phyloP scores from a whole-genome alignment of 148 eudicot genomes.

The Cornus florida region DNA sequence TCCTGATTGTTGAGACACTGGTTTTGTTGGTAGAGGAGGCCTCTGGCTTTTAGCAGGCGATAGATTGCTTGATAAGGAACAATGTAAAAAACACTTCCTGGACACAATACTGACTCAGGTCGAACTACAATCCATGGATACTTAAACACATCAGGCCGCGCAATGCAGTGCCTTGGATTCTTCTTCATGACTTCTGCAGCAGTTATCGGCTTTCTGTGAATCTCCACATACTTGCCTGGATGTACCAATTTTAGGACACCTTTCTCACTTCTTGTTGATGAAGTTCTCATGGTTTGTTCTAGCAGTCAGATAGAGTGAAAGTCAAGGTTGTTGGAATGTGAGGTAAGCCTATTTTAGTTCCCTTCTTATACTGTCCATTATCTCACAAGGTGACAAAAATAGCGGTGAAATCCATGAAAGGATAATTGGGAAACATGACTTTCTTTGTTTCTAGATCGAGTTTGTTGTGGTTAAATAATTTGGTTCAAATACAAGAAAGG shows the following conservation, averaged over 20 bases:
- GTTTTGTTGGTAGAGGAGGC: slow-evolving; percentile 6
- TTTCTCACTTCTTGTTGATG: slow-evolving; percentile 6
- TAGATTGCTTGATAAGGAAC: slow-evolving; percentile 23
- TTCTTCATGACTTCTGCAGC: slow-evolving; percentile 33
- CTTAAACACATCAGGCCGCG: slow-evolving; percentile 29
- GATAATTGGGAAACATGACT: not conserved
- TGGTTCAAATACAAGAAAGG: not conserved
- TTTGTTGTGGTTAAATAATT: not conserved
- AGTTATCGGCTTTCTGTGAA: slow-evolving; percentile 12
- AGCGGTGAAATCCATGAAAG: not conserved
- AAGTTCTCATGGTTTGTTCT: slow-evolving; percentile 12
- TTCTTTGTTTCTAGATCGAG: not conserved
- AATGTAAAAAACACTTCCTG: slow-evolving; percentile 30
- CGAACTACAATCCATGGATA: slow-evolving; percentile 25
- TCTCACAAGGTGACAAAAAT: not conserved
- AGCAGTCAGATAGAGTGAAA: not conserved
- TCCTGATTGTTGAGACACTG: not conserved
- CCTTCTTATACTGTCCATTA: not conserved
- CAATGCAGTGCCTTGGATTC: slow-evolving; percentile 29
- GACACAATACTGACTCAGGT: slow-evolving; percentile 27
- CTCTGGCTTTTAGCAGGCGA: slow-evolving; percentile 17
- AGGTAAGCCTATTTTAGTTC: not conserved
- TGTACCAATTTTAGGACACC: slow-evolving; percentile 30
- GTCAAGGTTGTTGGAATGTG: not conserved
- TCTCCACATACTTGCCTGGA: slow-evolving; percentile 20